Evolutionary conservation across 2,329 filamentous ascomycete genomes (phyloP).

Genomic region (Epichloe hybrida): DNA sequence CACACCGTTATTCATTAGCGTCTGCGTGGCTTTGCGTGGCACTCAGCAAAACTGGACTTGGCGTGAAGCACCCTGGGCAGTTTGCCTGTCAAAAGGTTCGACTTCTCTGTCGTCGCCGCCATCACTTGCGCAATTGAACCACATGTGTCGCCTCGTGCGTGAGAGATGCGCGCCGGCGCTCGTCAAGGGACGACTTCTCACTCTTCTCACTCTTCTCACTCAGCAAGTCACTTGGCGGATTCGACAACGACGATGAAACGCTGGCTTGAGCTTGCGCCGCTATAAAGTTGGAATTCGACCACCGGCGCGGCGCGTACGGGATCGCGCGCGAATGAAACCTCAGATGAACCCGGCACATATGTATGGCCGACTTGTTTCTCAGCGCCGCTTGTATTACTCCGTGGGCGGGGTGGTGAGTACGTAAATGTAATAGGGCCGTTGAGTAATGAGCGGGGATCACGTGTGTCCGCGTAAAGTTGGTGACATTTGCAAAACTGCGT

Average conservation of each 20-base stretch:
- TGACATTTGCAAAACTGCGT: not conserved
- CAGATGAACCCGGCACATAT: too few relatives aligned
- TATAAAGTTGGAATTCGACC: not conserved
- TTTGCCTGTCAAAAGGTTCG: too few relatives aligned
- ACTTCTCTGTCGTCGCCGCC: too few relatives aligned
- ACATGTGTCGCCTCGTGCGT: not conserved
- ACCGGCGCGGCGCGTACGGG: not conserved
- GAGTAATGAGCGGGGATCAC: not conserved
- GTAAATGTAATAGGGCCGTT: not conserved
- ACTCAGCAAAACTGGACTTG: too few relatives aligned
- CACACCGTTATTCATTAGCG: too few relatives aligned
- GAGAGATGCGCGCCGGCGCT: not conserved
- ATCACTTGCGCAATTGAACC: too few relatives aligned
- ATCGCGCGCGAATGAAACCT: too few relatives aligned
- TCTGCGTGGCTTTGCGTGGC: too few relatives aligned
- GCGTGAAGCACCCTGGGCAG: too few relatives aligned
- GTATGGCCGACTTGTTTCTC: too few relatives aligned
- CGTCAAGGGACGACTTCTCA: not conserved
- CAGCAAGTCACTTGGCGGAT: not conserved
- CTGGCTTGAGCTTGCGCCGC: not conserved
- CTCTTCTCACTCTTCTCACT: not conserved
- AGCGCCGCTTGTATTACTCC: too few relatives aligned
- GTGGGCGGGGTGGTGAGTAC: too few relatives aligned
- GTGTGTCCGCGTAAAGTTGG: conserved; percentile 2
- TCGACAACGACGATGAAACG: not conserved